phyloP scores from a whole-genome alignment of 148 eudicot species.

The Rhododendron kiyosumense region DNA sequence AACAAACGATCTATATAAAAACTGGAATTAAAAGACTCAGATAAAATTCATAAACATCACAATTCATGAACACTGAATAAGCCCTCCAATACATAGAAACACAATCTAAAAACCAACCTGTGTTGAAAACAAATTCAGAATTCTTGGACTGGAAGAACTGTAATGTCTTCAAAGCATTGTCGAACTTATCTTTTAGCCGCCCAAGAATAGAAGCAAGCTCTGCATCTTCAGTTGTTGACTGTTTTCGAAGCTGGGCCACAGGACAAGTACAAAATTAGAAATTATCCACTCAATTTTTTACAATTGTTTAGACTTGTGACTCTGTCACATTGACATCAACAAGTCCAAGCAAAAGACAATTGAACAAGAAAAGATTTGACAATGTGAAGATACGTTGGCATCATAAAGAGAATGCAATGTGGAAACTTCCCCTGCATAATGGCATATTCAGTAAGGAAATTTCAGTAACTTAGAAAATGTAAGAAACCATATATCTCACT shows the following conservation, averaged over 20 bases:
- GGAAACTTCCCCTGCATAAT: neutral
- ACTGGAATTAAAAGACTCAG: neutral
- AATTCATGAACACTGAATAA: neutral
- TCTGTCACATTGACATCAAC: neutral
- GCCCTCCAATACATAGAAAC: neutral
- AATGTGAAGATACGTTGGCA: neutral
- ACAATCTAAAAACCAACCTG: conserved; percentile 43
- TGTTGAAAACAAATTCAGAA: conserved; percentile 77
- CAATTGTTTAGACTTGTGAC: neutral
- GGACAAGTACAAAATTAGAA: conserved; percentile 11
- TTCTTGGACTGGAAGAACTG: conserved; percentile 63
- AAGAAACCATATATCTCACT: conserved; percentile 31
- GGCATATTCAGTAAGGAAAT: neutral
- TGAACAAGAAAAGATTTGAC: neutral
- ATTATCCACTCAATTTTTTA: neutral
- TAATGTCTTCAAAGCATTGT: conserved; percentile 45
- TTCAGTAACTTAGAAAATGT: neutral
- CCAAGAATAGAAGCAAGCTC: conserved; percentile 54
- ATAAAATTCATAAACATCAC: neutral
- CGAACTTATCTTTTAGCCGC: conserved; percentile 59
- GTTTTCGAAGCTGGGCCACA: conserved; percentile 57
- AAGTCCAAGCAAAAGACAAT: neutral
- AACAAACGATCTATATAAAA: neutral
- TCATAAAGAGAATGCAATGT: neutral
- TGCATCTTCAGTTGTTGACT: conserved; percentile 46